These are phyloP conservation scores for Rhododendron mucronatum DNA, from an alignment of 148 eudicot species.

Conservation along the genomic window DNA sequence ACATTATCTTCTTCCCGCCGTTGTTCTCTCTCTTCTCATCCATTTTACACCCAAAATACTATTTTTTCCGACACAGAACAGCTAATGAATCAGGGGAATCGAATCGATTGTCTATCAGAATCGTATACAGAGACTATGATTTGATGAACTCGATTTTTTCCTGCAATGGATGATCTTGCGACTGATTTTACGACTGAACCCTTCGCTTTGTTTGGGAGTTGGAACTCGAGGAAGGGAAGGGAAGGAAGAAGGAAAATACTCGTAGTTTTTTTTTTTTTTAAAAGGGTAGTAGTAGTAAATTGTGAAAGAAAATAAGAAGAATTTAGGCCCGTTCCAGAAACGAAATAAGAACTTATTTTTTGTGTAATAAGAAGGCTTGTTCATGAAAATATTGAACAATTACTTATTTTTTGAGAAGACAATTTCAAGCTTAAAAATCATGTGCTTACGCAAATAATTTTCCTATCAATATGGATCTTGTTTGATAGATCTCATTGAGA, in stretches of 20 bases:
- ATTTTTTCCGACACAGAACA: not conserved
- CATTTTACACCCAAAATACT: conserved; percentile 15
- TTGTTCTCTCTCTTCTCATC: conserved; percentile 28
- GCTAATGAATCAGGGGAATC: not conserved
- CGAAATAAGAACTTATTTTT: too few species aligned
- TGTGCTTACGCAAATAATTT: too few species aligned
- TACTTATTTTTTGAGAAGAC: too few species aligned
- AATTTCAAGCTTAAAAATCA: too few species aligned
- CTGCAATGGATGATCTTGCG: not conserved
- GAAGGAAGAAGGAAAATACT: not conserved
- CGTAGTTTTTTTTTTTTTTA: too few species aligned
- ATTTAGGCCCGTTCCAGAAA: too few species aligned
- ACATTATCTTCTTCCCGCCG: conserved; percentile 43
- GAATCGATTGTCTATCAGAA: not conserved
- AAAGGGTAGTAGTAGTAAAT: too few species aligned
- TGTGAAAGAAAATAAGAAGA: too few species aligned
- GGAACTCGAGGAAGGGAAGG: not conserved
- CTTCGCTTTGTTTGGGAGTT: not conserved
- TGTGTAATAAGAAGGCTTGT: too few species aligned
- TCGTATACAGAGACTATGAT: not conserved
- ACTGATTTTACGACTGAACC: not conserved
- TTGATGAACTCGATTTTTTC: not conserved
- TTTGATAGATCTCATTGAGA: too few species aligned
- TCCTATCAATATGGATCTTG: too few species aligned
- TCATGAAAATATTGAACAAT: too few species aligned